Base-by-base conservation (phyloP, 306 rosid genomes). In the Crataegus laevigata region DNA sequence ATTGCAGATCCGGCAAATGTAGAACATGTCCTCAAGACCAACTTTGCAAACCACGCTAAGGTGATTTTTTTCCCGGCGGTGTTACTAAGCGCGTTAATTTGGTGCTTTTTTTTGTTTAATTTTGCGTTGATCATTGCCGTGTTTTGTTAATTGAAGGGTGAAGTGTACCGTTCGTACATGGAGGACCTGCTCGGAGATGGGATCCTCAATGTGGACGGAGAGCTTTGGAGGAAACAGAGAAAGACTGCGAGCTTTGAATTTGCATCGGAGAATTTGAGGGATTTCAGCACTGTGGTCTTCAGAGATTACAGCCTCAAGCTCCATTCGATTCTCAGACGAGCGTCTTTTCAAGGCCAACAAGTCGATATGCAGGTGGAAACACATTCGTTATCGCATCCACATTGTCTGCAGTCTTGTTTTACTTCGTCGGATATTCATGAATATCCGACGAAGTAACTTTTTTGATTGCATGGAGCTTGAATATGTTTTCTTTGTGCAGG, bases 111-210 rank as follows among this genome's bases (percentile, higher is more conserved):
- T 36, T 50, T 11, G 14, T 40, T 54, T 40, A 65, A 4, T 34
- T 8, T 15, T 11, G 1, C 66, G 17, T 36, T 63, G 34, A 66
- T 62, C 43, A 68, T 8, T 15, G 24, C 19, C 30, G 7, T 62
- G 7, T 66, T 42, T 65, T 68, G 78, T 24, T 67, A 32, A 59
- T 28, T 87, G 80, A 77, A 91, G 97, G 99, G 99, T 68, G 88
- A 88, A 78, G 86, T 84, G 52, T 94, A 94, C 68, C 97, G 85
- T 82, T 92, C 96, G 5, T 94, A 90, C 58, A 94, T 94, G 97
- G 88, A 92, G 84, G 99, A 90, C 12, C 83, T 94, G 50, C 99
- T 94, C 3, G 99, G 97, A 82, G 93, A 90, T 78, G 98, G 99
- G 57, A 94, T 92, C 64, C 92, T 94, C 71, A 94, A 94, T 69